Percentiles rank a stretch among this genome's conserved stretches.
Evolutionary conservation across 495 filamentous ascomycete species (phyloP).

Genomic region (Hypoxylon perforatum): DNA sequence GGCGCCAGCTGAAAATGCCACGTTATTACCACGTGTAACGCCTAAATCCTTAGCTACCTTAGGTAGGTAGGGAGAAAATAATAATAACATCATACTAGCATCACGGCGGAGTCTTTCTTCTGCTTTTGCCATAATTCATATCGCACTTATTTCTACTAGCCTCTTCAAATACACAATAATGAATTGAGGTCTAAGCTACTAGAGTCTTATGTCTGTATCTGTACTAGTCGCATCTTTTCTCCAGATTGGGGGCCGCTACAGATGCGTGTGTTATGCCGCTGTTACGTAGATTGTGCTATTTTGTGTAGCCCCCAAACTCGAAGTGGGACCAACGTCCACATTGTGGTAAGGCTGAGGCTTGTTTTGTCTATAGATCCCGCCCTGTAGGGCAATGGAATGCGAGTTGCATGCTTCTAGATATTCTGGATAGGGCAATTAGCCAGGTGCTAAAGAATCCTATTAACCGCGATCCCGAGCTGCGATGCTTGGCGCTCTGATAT

Average conservation of each 20-base stretch:
- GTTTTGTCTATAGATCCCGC: conserved; percentile 20
- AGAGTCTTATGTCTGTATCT: conserved; percentile 6
- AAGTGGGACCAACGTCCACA: conserved; percentile 34
- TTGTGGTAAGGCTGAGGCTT: conserved; percentile 39
- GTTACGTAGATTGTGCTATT: neutral
- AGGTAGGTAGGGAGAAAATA: no score
- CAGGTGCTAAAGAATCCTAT: neutral
- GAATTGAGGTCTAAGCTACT: no score
- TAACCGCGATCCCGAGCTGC: neutral
- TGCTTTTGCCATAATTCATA: neutral
- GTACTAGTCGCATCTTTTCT: conserved; percentile 27
- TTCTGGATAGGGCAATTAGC: neutral
- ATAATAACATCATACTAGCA: neutral
- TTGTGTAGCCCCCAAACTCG: conserved; percentile 8
- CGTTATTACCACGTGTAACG: neutral
- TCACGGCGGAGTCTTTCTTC: neutral
- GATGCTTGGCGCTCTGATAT: no score
- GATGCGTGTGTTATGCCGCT: conserved; percentile 1
- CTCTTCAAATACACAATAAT: no score
- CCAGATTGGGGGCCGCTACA: conserved; percentile 37
- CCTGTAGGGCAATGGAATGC: conserved; percentile 19
- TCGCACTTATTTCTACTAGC: no score
- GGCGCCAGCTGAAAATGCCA: neutral
- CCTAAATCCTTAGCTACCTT: no score
- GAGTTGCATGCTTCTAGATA: neutral